Conservation (phyloP, 2,329 filamentous ascomycete species). For the Sporothrix pseudoabietina region DNA sequence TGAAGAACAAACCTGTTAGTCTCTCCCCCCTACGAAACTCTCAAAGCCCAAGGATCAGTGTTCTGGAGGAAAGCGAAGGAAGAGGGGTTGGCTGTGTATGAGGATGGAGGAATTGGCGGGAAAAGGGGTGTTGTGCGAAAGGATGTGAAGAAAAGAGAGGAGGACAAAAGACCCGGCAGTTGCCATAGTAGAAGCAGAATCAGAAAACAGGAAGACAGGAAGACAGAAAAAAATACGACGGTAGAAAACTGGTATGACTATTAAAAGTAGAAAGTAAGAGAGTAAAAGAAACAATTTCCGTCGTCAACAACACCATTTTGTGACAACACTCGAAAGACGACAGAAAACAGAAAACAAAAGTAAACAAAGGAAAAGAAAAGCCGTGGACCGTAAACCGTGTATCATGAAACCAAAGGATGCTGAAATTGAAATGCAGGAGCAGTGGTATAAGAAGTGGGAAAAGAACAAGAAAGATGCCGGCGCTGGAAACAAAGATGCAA, state of each 20-base stretch:
- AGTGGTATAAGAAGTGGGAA: background rate
- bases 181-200: background rate
- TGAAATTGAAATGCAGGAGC: background rate
- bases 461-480: constrained; percentile 3
- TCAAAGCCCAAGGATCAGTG: constrained; percentile 34
- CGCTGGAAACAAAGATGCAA: constrained; percentile 7
- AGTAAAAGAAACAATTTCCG: background rate
- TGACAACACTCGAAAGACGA: background rate
- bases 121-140: background rate
- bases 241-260: background rate
- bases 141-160: background rate
- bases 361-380: background rate
- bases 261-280: background rate
- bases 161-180: background rate
- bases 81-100: background rate
- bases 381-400: constrained; percentile 5
- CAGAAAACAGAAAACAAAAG: background rate
- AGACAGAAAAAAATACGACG: background rate
- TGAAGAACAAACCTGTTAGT: background rate
- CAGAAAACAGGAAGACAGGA: background rate
- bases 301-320: background rate
- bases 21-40: constrained; percentile 33
- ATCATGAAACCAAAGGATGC: constrained; percentile 8
- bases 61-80: constrained; percentile 11
- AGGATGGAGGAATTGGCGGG: background rate